These are phyloP conservation scores for Xerocomus amazonicus DNA, from an alignment of 1,284 basidiomycete species.

Conservation along the genomic window DNA sequence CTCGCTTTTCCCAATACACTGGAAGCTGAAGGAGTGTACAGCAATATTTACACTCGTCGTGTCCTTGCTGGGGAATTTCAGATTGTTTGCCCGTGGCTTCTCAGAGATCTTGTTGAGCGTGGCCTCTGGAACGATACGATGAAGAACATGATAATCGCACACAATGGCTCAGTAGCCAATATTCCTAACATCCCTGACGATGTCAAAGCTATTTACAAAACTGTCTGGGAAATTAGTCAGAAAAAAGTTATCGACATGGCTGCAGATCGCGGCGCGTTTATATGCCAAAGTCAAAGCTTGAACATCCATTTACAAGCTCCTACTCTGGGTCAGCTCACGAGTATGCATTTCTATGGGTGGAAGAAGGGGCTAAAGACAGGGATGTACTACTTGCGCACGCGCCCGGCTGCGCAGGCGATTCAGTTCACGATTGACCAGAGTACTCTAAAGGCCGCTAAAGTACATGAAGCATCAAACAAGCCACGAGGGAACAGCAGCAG, in stretches of 20 bases:
- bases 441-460: slow-evolving; percentile 72
- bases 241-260: slow-evolving; percentile 98
- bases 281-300: slow-evolving; percentile 90
- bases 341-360: slow-evolving; percentile 99
- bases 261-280: slow-evolving; percentile 97
- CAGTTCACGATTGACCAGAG: slow-evolving; percentile 96
- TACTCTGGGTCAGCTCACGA: slow-evolving; percentile 91
- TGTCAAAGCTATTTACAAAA: slow-evolving; percentile 96
- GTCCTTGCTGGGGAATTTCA: slow-evolving; percentile 99
- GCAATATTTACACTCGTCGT: slow-evolving; percentile 98
- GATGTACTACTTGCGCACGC: slow-evolving; percentile 95
- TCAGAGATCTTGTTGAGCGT: slow-evolving; percentile 94
- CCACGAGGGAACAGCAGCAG: slow-evolving; percentile 16
- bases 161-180: slow-evolving; percentile 93
- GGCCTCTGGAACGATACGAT: slow-evolving; percentile 97
- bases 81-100: slow-evolving; percentile 97
- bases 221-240: slow-evolving; percentile 99
- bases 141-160: slow-evolving; percentile 99
- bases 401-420: slow-evolving; percentile 92
- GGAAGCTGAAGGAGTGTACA: slow-evolving; percentile 31
- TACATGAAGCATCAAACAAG: slow-evolving; percentile 37
- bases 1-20: not conserved
- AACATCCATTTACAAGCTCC: slow-evolving; percentile 95
- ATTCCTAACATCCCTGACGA: slow-evolving; percentile 84
- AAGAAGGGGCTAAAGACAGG: slow-evolving; percentile 99